phyloP scores from a whole-genome alignment of 176 grass and related monocot genomes.

The Saccharum spontaneum region DNA sequence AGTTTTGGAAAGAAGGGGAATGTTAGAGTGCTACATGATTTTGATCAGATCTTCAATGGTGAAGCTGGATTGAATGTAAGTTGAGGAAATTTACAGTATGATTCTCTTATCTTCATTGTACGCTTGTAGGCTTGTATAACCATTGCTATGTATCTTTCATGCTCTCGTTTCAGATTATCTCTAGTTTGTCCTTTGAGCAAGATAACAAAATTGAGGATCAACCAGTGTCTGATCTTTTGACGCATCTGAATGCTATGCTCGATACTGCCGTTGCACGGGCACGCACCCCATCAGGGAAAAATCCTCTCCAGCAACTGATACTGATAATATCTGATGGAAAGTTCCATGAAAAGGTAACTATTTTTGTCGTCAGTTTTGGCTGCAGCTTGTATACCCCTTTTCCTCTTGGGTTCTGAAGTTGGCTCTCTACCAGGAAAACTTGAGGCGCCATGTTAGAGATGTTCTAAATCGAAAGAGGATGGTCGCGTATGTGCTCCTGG shows the following conservation, averaged over 20 bases:
- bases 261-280: constrained; percentile 66
- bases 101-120: constrained; percentile 5
- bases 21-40: constrained; percentile 82
- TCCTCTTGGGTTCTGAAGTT: constrained; percentile 28
- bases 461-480: constrained; percentile 77
- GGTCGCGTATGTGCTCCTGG: constrained; percentile 85
- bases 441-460: constrained; percentile 76
- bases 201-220: constrained; percentile 88
- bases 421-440: constrained; percentile 53
- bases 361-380: not conserved
- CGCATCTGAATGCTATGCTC: constrained; percentile 79
- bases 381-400: not conserved
- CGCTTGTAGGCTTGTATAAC: not conserved
- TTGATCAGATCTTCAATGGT: constrained; percentile 86
- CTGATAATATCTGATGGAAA: constrained; percentile 89
- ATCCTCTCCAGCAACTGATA: constrained; percentile 83
- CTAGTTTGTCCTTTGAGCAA: constrained; percentile 91
- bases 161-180: constrained; percentile 65
- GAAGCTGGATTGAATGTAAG: constrained; percentile 83
- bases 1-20: constrained; percentile 91
- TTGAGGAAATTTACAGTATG: not conserved
- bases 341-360: constrained; percentile 82
- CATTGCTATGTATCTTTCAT: constrained; percentile 17
- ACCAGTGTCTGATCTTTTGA: constrained; percentile 89
- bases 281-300: constrained; percentile 80